Evolutionary conservation across 495 filamentous ascomycete genomes (phyloP), one percentile per base, ranked within the genome.

Genomic region (Lindgomyces ingoldianus): DNA sequence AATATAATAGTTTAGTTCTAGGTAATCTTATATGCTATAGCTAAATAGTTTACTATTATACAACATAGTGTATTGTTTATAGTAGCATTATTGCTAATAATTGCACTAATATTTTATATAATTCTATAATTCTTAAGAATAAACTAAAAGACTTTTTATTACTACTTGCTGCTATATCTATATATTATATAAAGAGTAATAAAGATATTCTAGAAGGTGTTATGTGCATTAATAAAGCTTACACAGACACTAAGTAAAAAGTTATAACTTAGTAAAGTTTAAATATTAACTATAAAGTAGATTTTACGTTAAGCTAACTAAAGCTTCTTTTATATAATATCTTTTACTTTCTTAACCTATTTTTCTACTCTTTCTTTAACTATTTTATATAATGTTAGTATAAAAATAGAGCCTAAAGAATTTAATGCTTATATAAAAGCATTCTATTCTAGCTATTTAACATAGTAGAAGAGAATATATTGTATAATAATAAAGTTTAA

Each of bases 301-400:
- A 47, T 47, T 22, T 47, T 47, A 18, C 6, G 6, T 47, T 47
- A 18, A 47, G 44, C 14, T 47, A 47, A 47, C 21, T 47, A 47
- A 47, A 47, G 44, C 44, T 47, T n/a, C n/a, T 47, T 47, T 18
- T 47, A 22, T 47, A 47, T 22, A 47, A 47, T 47, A 47, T 47
- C 44, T 22, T 47, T 47, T 47, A n/a, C 44, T 18, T 47, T 18
- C 14, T 8, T 47, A 47, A 47, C 6, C 44, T 47, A 47, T n/a
- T n/a, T 47, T 8, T 47, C 14, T 47, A 47, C 44, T 22, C 44
- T 47, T 18, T 22, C 21, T n/a, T 47, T 47, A 18, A 47, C 16
- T 47, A 47, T 47, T 4, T 47, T 47, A 47, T 47, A 47, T 8
- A n/a, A 47, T 18, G 21, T 47, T 47, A 47, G 44, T 18, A 47